Conservation (phyloP, 768 basidiomycete genomes). For the Tylopilus felleus region DNA sequence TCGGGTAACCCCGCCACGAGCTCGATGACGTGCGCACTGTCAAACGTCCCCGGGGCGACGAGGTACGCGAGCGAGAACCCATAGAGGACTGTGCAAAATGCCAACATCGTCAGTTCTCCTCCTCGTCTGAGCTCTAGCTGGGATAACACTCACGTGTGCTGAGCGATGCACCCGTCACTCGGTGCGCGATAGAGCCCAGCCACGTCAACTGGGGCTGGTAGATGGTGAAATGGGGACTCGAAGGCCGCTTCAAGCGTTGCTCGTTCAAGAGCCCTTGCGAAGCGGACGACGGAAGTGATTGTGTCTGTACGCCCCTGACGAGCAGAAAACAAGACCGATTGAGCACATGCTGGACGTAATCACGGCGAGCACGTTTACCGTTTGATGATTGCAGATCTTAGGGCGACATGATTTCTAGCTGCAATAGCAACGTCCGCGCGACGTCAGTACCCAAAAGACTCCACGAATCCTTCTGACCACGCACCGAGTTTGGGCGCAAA, state of each 20-base stretch:
- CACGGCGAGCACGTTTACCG: slow-evolving; percentile 35
- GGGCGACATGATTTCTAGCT: slow-evolving; percentile 43
- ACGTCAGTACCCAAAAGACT: not conserved
- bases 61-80: slow-evolving; percentile 86
- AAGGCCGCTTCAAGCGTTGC: slow-evolving; percentile 87
- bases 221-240: slow-evolving; percentile 93
- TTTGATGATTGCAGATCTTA: slow-evolving; percentile 33
- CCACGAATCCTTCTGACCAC: slow-evolving; percentile 2
- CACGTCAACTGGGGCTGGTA: slow-evolving; percentile 95
- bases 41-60: slow-evolving; percentile 74
- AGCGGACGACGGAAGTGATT: slow-evolving; percentile 61
- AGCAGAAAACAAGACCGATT: not conserved
- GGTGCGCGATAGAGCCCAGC: slow-evolving; percentile 81
- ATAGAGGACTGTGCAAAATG: slow-evolving; percentile 64
- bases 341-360: not conserved
- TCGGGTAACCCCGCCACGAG: slow-evolving; percentile 69
- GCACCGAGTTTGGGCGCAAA: slow-evolving; percentile 35
- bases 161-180: slow-evolving; percentile 78
- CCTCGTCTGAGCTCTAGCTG: too few species aligned
- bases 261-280: slow-evolving; percentile 69
- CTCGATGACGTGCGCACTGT: slow-evolving; percentile 74
- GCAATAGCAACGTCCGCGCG: not conserved
- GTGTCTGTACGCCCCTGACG: slow-evolving; percentile 55
- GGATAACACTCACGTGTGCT: slow-evolving; percentile 41
- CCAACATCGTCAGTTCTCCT: not conserved